These are phyloP conservation scores for Neonectria neomacrospora DNA, from an alignment of 2,329 filamentous ascomycete species.

Conservation along the genomic window DNA sequence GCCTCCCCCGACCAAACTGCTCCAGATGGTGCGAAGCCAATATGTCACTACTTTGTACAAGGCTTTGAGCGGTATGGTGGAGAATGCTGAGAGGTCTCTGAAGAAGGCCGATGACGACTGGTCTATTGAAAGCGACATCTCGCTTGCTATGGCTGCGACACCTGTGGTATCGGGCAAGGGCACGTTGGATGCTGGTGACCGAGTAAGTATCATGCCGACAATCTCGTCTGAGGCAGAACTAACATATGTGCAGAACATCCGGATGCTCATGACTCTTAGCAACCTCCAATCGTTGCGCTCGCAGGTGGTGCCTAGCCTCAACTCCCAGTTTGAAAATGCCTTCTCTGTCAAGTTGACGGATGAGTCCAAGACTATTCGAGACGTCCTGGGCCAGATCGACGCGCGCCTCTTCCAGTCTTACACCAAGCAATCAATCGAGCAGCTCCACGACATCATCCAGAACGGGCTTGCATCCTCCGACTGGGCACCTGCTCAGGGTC, in stretches of 20 bases:
- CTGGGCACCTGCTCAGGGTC: slow-evolving; percentile 72
- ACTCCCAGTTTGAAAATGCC: slow-evolving; percentile 90
- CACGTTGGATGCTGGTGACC: slow-evolving; percentile 65
- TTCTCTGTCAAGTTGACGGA: slow-evolving; percentile 96
- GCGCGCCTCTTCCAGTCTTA: slow-evolving; percentile 92
- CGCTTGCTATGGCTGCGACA: slow-evolving; percentile 49
- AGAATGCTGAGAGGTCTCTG: slow-evolving; percentile 85
- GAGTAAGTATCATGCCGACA: slow-evolving; percentile 54
- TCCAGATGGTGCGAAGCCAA: slow-evolving; percentile 90
- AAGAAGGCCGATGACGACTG: slow-evolving; percentile 73
- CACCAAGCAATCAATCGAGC: slow-evolving; percentile 78
- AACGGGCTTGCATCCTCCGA: slow-evolving; percentile 75
- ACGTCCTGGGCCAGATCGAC: slow-evolving; percentile 92
- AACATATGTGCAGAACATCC: slow-evolving; percentile 74
- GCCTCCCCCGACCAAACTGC: slow-evolving; percentile 84
- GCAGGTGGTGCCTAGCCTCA: slow-evolving; percentile 86
- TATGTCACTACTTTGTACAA: slow-evolving; percentile 97
- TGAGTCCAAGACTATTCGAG: slow-evolving; percentile 89
- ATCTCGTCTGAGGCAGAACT: slow-evolving; percentile 25
- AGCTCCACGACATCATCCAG: slow-evolving; percentile 76
- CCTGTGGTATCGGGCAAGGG: slow-evolving; percentile 55
- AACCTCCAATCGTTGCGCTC: slow-evolving; percentile 87
- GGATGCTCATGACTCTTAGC: slow-evolving; percentile 92
- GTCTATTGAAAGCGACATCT: slow-evolving; percentile 60
- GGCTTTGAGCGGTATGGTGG: slow-evolving; percentile 93